phyloP scores from a whole-genome alignment of 2,329 filamentous ascomycete genomes.

The Alternaria panax region DNA sequence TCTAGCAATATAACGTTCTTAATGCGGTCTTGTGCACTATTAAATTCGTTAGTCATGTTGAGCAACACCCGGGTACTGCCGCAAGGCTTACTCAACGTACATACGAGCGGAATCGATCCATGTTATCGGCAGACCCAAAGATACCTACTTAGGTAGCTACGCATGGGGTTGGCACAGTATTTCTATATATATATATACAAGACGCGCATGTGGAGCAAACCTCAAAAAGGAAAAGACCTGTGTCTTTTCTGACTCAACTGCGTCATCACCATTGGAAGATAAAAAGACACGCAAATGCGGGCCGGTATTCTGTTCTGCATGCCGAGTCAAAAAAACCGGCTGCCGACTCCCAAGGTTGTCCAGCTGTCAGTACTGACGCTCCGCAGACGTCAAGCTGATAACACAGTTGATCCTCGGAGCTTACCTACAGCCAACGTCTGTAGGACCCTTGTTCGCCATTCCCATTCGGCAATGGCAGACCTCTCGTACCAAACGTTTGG shows the following conservation, averaged over 20 bases:
- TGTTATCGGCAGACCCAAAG: neutral
- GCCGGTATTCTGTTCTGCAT: neutral
- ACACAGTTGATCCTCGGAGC: neutral
- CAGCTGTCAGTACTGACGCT: neutral
- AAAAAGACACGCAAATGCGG: neutral
- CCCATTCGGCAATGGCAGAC: neutral
- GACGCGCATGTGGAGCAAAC: neutral
- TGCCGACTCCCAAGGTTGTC: neutral
- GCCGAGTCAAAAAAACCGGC: neutral
- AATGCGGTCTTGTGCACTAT: neutral
- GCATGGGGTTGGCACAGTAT: neutral
- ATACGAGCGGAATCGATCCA: neutral
- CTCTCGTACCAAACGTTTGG: neutral
- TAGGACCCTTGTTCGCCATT: neutral
- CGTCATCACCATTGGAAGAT: neutral
- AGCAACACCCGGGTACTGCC: neutral
- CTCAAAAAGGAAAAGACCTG: neutral
- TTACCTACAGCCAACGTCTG: neutral
- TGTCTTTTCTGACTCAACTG: neutral
- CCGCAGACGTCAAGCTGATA: conserved; percentile 5
- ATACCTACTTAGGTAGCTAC: too few relatives aligned
- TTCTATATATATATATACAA: neutral
- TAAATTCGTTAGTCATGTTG: neutral
- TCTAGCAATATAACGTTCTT: neutral
- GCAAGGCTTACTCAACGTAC: neutral